phyloP scores from a whole-genome alignment of 164 flowering plant genomes.

The Piper longum region DNA sequence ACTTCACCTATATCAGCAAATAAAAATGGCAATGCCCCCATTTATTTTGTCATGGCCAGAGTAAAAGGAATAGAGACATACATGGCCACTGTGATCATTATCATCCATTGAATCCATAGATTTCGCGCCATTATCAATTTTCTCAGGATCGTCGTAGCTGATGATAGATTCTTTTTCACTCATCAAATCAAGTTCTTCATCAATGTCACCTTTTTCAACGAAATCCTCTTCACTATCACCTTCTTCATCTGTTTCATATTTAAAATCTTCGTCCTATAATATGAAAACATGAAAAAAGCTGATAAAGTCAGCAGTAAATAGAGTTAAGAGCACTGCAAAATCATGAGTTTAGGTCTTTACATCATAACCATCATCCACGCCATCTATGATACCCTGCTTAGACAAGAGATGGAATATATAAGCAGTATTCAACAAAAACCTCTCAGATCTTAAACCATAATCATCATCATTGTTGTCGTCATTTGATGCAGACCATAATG shows the following conservation, averaged over 20 bases:
- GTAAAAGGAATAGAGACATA: constrained; percentile 4
- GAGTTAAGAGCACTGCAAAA: background rate
- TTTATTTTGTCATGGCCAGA: constrained; percentile 9
- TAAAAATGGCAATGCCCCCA: too few species aligned
- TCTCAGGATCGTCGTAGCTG: background rate
- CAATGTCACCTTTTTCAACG: background rate
- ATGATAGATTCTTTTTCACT: background rate
- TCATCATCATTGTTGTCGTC: too few species aligned
- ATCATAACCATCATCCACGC: background rate
- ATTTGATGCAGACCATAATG: too few species aligned
- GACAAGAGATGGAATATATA: background rate
- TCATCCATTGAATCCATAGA: background rate
- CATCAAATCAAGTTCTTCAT: background rate
- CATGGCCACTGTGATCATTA: background rate
- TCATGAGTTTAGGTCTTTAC: background rate
- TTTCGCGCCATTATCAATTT: background rate
- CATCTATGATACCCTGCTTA: background rate
- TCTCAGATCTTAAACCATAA: background rate
- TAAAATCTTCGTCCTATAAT: background rate
- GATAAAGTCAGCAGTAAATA: background rate
- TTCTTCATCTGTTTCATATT: background rate
- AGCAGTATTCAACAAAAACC: background rate
- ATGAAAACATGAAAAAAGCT: background rate
- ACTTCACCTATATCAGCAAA: too few species aligned
- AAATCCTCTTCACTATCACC: background rate